Evolutionary conservation across 495 filamentous ascomycete genomes (phyloP).

Genomic region (Podospora appendiculata): DNA sequence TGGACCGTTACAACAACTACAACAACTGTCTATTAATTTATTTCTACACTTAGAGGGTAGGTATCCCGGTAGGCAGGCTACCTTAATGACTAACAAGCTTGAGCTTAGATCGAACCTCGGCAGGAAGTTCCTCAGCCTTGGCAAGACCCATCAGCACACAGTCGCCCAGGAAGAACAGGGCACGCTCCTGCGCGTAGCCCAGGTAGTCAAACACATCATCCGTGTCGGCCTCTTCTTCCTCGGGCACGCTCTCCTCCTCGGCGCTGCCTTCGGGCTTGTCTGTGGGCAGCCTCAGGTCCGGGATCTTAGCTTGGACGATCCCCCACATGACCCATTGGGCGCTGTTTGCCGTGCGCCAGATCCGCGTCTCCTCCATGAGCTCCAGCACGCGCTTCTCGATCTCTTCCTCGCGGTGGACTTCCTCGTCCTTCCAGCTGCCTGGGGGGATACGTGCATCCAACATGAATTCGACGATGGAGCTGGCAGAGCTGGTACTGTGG

Average conservation of each 20-base stretch:
- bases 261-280: conserved; percentile 1
- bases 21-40: too few species aligned
- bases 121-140: conserved; percentile 63
- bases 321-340: conserved; percentile 96
- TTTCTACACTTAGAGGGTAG: too few species aligned
- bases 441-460: conserved; percentile 60
- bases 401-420: conserved; percentile 49
- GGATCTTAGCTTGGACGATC: conserved; percentile 84
- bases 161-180: conserved; percentile 90
- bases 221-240: conserved; percentile 24
- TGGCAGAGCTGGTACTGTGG: conserved; percentile 20
- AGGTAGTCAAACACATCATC: conserved; percentile 80
- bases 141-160: conserved; percentile 64
- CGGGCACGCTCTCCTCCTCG: conserved; percentile 10
- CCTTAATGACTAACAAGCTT: conserved; percentile 52
- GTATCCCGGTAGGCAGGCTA: neutral
- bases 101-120: conserved; percentile 45
- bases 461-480: conserved; percentile 55
- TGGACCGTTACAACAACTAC: too few species aligned
- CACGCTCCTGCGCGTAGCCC: conserved; percentile 82
- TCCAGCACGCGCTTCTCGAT: conserved; percentile 55
- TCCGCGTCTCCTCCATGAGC: conserved; percentile 65
- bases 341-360: conserved; percentile 82
- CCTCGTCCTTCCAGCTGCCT: conserved; percentile 49
- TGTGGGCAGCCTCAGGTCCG: conserved; percentile 36